Conservation (phyloP, 2,329 filamentous ascomycete genomes). For the Neonectria neomacrospora region DNA sequence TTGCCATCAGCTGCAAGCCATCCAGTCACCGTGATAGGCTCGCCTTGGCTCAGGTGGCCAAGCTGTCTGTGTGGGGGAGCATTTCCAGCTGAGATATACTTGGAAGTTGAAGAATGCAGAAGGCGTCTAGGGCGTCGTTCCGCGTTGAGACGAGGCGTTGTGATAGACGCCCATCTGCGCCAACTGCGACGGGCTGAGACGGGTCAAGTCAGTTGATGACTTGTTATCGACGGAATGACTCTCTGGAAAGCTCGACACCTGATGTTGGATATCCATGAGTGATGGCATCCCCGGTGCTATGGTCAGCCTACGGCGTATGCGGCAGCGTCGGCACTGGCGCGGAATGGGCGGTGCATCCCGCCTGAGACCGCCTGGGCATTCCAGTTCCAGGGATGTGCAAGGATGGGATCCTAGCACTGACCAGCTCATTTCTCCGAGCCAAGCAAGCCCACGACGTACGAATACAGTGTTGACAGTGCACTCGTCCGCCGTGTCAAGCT, state of each 20-base stretch:
- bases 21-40: not conserved
- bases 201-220: not conserved
- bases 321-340: constrained; percentile 11
- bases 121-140: not conserved
- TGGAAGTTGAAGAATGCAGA: not conserved
- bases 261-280: not conserved
- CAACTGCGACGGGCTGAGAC: not conserved
- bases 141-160: not conserved
- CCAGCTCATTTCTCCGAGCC: constrained; percentile 22
- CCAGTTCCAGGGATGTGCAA: not conserved
- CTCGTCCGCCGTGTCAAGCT: not conserved
- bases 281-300: constrained; percentile 11
- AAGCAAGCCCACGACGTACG: not conserved
- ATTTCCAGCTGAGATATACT: not conserved
- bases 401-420: not conserved
- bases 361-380: not conserved
- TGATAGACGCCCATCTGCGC: not conserved
- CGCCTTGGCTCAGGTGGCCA: not conserved
- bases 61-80: constrained; percentile 6
- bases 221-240: not conserved
- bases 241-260: not conserved
- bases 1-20: not conserved
- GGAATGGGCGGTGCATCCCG: constrained; percentile 2
- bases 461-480: not conserved
- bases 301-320: constrained; percentile 21